Conservation (phyloP, 1,284 basidiomycete species). For the Pterulicium gracile region DNA sequence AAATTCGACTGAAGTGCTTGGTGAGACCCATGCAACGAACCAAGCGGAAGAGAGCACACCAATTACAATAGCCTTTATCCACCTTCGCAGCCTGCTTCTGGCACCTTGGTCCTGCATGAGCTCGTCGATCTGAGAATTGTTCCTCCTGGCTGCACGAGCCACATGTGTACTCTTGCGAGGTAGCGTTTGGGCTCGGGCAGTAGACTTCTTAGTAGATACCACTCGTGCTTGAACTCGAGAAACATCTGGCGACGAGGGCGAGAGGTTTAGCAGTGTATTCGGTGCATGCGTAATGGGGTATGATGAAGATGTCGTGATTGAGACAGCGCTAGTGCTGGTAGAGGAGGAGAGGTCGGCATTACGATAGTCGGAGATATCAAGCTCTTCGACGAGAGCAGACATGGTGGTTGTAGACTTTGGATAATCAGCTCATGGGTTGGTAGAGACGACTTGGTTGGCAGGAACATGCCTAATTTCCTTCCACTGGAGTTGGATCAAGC, state of each 20-base stretch:
- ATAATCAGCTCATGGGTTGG: too few species aligned
- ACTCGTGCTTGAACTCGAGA: not conserved
- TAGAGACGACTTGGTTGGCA: too few species aligned
- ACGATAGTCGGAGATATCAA: not conserved
- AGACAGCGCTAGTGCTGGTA: too few species aligned
- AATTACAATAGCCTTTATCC: conserved; percentile 73
- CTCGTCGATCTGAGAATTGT: conserved; percentile 9
- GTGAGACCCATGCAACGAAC: conserved; percentile 2
- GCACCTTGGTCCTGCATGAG: conserved; percentile 37
- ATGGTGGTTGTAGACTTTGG: too few species aligned
- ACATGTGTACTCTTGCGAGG: conserved; percentile 18
- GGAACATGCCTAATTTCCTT: too few species aligned
- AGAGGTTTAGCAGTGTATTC: not conserved
- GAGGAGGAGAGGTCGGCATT: not conserved
- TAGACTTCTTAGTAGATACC: not conserved
- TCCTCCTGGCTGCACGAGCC: not conserved
- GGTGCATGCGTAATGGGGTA: not conserved
- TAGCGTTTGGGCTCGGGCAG: conserved; percentile 31
- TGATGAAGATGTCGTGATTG: not conserved
- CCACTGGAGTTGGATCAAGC: too few species aligned
- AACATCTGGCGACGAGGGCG: conserved; percentile 5
- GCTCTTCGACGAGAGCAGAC: not conserved
- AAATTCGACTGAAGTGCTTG: conserved; percentile 58
- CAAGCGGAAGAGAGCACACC: conserved; percentile 30
- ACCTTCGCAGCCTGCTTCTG: conserved; percentile 47